Percentiles rank a stretch among this genome's conserved stretches.
Evolutionary conservation across 306 rosid genomes (phyloP).

Genomic region (Vachellia collinsii): DNA sequence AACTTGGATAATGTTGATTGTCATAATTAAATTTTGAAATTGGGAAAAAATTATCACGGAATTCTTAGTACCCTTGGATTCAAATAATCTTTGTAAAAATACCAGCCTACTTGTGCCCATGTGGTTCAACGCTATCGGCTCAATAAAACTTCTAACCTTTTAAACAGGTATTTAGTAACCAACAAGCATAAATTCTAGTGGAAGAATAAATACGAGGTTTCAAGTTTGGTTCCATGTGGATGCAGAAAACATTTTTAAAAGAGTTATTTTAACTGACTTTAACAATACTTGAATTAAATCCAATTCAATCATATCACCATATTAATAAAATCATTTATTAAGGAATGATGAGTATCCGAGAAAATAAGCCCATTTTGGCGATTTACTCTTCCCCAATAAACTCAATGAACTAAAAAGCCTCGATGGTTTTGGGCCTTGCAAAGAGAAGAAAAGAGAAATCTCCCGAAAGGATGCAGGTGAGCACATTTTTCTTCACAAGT

Average conservation of each 20-base stretch:
- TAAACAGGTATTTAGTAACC: too few relatives aligned
- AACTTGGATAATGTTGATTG: background rate
- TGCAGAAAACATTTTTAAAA: too few relatives aligned
- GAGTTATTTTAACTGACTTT: too few relatives aligned
- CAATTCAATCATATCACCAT: too few relatives aligned
- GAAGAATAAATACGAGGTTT: too few relatives aligned
- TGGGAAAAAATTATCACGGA: too few relatives aligned
- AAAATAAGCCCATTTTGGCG: background rate
- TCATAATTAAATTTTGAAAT: background rate
- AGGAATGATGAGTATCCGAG: too few relatives aligned
- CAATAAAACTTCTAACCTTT: background rate
- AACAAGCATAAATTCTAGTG: too few relatives aligned
- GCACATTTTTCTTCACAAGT: background rate
- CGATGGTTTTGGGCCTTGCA: background rate
- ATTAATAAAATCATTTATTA: too few relatives aligned
- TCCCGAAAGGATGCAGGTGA: background rate
- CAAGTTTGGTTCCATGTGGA: too few relatives aligned
- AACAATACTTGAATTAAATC: too few relatives aligned
- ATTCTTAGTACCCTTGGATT: background rate
- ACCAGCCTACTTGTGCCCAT: background rate
- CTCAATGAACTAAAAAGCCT: background rate
- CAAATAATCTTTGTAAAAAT: background rate
- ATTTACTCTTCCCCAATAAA: background rate
- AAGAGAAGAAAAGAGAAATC: background rate
- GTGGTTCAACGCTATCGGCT: background rate